Percentiles rank a stretch among this genome's conserved stretches.
These are phyloP conservation scores for Lithocarpus polystachyus DNA, from an alignment of 306 rosid genomes.

Conservation along the genomic window DNA sequence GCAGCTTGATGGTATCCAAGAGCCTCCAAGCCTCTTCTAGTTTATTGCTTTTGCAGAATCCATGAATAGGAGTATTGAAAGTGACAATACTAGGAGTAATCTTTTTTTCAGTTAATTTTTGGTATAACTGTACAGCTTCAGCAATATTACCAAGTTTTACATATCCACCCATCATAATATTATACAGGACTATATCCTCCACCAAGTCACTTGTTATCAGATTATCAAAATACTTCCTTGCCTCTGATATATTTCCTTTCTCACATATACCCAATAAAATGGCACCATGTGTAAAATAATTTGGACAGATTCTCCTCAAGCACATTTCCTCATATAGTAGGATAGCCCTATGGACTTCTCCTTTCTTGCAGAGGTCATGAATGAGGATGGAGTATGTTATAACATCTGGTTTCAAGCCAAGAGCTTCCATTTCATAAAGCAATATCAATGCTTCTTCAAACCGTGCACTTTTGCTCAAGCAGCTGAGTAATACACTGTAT, in stretches of 20 bases:
- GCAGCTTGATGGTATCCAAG: slow-evolving; percentile 31
- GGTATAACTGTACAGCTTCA: slow-evolving; percentile 38
- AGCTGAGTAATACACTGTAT: slow-evolving; percentile 42
- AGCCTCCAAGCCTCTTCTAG: slow-evolving; percentile 36
- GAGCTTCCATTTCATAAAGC: slow-evolving; percentile 44
- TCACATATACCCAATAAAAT: slow-evolving; percentile 37
- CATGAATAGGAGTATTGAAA: slow-evolving; percentile 42
- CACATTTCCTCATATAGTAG: slow-evolving; percentile 43
- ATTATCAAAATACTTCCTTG: slow-evolving; percentile 45
- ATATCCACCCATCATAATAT: slow-evolving; percentile 49
- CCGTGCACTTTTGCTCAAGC: slow-evolving; percentile 45
- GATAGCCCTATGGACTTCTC: slow-evolving; percentile 38
- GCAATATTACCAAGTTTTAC: slow-evolving; percentile 31
- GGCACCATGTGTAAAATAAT: slow-evolving; percentile 33
- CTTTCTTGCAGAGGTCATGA: slow-evolving; percentile 51
- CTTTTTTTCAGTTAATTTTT: slow-evolving; percentile 31
- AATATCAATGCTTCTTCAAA: slow-evolving; percentile 41
- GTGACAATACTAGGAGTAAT: slow-evolving; percentile 43
- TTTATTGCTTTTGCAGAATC: slow-evolving; percentile 43
- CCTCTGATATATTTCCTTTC: slow-evolving; percentile 36
- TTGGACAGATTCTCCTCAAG: slow-evolving; percentile 35
- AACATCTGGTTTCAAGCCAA: slow-evolving; percentile 38
- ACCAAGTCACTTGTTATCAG: slow-evolving; percentile 8
- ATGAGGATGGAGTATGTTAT: slow-evolving; percentile 46
- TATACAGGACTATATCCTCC: slow-evolving; percentile 42